Conservation (phyloP, 768 basidiomycete species). For the Daedalea quercina region DNA sequence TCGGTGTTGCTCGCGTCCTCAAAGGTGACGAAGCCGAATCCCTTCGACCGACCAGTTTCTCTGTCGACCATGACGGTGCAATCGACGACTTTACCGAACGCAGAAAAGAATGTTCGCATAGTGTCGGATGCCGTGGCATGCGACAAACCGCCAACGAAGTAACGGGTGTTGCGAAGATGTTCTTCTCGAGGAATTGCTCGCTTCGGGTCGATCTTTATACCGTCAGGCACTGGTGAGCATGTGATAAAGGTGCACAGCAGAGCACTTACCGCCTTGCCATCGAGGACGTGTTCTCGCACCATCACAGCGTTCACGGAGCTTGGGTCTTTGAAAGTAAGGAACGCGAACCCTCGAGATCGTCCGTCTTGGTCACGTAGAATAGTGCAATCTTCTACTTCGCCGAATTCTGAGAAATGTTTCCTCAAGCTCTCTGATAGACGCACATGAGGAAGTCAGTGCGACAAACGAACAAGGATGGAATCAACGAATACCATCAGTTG, state of each 20-base stretch:
- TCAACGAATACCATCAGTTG: constrained; percentile 81
- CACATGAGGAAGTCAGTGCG: constrained; percentile 15
- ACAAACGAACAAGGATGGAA: constrained; percentile 28
- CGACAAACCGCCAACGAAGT: constrained; percentile 93
- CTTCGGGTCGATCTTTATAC: constrained; percentile 87
- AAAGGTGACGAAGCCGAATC: constrained; percentile 95
- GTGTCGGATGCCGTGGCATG: constrained; percentile 86
- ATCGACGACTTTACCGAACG: constrained; percentile 92
- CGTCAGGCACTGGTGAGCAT: not conserved
- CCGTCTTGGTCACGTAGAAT: constrained; percentile 96
- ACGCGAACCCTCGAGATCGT: constrained; percentile 93
- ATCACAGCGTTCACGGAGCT: constrained; percentile 91
- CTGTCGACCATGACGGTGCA: constrained; percentile 98
- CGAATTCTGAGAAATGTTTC: constrained; percentile 91
- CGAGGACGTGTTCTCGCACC: constrained; percentile 86
- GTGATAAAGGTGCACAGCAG: not conserved
- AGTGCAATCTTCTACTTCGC: constrained; percentile 91
- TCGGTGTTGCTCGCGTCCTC: constrained; percentile 83
- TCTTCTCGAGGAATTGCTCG: constrained; percentile 94
- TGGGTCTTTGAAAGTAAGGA: constrained; percentile 90
- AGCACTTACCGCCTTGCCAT: constrained; percentile 85
- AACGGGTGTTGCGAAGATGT: constrained; percentile 83
- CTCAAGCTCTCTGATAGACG: constrained; percentile 51
- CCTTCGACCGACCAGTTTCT: constrained; percentile 88
- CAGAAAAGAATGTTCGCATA: constrained; percentile 86